Evolutionary conservation across 2,329 filamentous ascomycete species (phyloP), one percentile per base, ranked within the genome.

Genomic region (Ceratocystis colombiana): DNA sequence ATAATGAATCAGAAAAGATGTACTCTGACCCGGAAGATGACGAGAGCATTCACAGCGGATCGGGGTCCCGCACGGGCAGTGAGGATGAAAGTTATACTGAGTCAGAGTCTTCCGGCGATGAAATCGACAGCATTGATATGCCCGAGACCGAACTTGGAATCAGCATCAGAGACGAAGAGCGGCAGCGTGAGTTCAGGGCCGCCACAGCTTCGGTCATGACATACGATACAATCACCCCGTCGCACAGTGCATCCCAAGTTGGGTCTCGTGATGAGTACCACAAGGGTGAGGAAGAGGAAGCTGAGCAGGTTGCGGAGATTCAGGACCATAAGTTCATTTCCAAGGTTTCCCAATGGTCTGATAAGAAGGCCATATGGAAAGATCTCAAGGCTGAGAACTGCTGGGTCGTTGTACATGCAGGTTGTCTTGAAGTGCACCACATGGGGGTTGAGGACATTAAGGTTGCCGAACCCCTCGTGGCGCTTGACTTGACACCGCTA

Each of bases 401-500:
- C 70, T 80, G 80, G 25, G 77, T 87, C 68, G 73, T 82, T 7
- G 80, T 86, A 17, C 79, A 78, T 1, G 80, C 83, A 3, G 84
- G 84, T 5, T 74, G 84, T 22, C 80, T 87, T 64, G 82, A 87
- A 71, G 82, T 80, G 1, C 84, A 76, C 64, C 74, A 74, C 41
- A 76, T 75, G 25, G 74, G 75, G 55, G 76, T 74, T 71, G 69
- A 74, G 68, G 72, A 74, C 10, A 73, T 75, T 44, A 71, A 75
- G 65, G 68, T 73, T 12, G 69, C 72, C 15, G 76, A 78, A 45
- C 83, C 83, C 3, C 74, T 86, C 22, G 77, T 87, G 55, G 88
- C 88, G 5, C 83, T 96, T 44, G 90, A 96, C 72, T 84, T 99
- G 53, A 97, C 93, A 0, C 94, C 94, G 0, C 79, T 96, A 46